Base-by-base conservation (phyloP, 805 yeast species). In the Zygotorulaspora danielsina region DNA sequence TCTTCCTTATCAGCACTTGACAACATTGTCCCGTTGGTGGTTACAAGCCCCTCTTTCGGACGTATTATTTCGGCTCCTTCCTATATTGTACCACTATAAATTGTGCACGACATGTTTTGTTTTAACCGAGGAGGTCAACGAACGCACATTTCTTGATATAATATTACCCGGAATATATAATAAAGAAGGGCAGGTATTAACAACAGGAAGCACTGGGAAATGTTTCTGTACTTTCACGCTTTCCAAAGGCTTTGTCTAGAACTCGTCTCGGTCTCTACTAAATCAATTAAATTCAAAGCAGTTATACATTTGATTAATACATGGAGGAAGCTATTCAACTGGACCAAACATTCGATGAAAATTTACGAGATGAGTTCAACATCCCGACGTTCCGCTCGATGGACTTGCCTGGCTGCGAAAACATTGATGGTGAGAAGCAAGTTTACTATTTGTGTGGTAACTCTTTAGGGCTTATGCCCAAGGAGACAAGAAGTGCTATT, bases 391-490 rank as follows among this genome's bases (percentile, higher is more conserved):
- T 78, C 46, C 55, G 61, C 36, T 71, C 86, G 0, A 61, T 84
- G 48, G 89, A 84, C 0, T 56, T 78, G 19, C 42, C 57, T 7
- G 52, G 55, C 28, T 43, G 56, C 7, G 51, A 55, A 28, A 39
- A 35, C 19, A 38, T 24, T 19, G 19, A 25, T 4, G 15, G 16
- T 21, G 30, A 31, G 30, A 29, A 36, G 17, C 45, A 50, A 6
- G 66, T 75, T 9, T 67, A 73, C 16, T 90, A 89, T 57, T 67
- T 89, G 33, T 87, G 96, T 63, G 97, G 97, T 2, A 90, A 89
- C 66, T 86, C 96, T n/a, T 74, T 89, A 5, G 97, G 97, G 0
- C 65, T 89, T 43, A 84, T 87, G 89, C 97, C 97, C 0, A 67
- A 63, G 36, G 55, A 67, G 6, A 79, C 89, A 0, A 66, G 75